Percentiles rank a stretch among this genome's conserved stretches.
These are phyloP conservation scores for Rosa rugosa DNA, from an alignment of 306 rosid genomes.

Conservation along the genomic window DNA sequence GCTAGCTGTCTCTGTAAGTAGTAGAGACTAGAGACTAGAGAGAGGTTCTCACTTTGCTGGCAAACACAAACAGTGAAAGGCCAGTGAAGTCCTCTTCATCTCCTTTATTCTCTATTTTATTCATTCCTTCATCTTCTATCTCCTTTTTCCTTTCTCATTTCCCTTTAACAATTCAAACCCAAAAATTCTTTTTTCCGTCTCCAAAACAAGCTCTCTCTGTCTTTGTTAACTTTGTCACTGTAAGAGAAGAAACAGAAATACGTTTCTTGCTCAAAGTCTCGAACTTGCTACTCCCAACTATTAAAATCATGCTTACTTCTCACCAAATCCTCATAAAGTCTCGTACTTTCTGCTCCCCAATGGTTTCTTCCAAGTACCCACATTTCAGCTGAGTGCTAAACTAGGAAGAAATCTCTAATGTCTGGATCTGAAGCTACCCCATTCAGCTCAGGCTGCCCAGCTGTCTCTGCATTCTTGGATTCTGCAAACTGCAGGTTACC, in stretches of 20 bases:
- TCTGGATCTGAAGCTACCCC: constrained; percentile 32
- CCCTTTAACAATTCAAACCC: constrained; percentile 6
- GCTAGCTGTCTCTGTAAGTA: neutral
- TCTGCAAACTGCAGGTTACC: constrained; percentile 21
- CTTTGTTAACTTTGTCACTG: neutral
- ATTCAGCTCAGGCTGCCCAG: constrained; percentile 23
- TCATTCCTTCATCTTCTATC: neutral
- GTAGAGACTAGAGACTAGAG: neutral
- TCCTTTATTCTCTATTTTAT: neutral
- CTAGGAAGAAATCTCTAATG: constrained; percentile 12
- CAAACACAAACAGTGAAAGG: neutral
- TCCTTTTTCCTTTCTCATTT: neutral
- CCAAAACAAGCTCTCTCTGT: neutral
- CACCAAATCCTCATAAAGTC: constrained; percentile 9
- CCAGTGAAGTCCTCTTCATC: neutral
- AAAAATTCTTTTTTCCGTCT: neutral
- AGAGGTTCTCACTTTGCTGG: neutral
- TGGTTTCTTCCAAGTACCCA: constrained; percentile 10
- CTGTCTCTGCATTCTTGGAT: constrained; percentile 17
- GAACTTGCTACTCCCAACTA: constrained; percentile 3
- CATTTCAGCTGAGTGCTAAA: constrained; percentile 10
- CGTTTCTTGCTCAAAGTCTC: constrained; percentile 2
- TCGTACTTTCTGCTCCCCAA: neutral
- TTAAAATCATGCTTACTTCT: neutral
- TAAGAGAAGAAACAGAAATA: neutral